phyloP scores from a whole-genome alignment of 2,329 filamentous ascomycete genomes.

The Balansia obtecta region DNA sequence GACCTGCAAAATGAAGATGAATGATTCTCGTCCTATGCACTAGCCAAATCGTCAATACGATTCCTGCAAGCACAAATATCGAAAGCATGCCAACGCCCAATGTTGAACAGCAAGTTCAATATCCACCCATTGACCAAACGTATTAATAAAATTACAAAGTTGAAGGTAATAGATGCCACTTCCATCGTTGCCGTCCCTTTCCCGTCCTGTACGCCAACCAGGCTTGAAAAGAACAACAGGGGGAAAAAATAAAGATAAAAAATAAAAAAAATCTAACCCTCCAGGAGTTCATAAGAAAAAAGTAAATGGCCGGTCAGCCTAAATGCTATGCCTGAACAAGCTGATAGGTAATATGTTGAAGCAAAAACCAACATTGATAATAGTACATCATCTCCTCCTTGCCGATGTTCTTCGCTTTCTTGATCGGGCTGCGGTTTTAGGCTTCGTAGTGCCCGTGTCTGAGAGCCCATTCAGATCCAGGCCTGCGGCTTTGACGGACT shows the following conservation, averaged over 20 bases:
- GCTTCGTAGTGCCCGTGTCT: slow-evolving; percentile 12
- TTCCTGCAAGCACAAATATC: neutral
- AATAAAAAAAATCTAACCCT: neutral
- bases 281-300: neutral
- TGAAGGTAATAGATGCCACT: neutral
- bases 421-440: slow-evolving; percentile 15
- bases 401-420: slow-evolving; percentile 24
- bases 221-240: neutral
- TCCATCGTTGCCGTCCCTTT: neutral
- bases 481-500: slow-evolving; percentile 19
- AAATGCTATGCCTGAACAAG: neutral
- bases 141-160: neutral
- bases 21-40: neutral
- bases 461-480: slow-evolving; percentile 11
- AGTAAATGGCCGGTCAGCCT: neutral
- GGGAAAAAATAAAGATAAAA: no score
- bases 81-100: neutral
- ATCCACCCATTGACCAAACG: neutral
- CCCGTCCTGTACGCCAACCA: neutral
- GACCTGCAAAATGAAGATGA: neutral
- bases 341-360: neutral
- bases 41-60: neutral
- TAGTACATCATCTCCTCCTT: slow-evolving; percentile 18
- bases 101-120: neutral
- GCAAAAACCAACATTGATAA: neutral